phyloP scores from a whole-genome alignment of 75 land plant genomes.

The Ceratopteris richardii region DNA sequence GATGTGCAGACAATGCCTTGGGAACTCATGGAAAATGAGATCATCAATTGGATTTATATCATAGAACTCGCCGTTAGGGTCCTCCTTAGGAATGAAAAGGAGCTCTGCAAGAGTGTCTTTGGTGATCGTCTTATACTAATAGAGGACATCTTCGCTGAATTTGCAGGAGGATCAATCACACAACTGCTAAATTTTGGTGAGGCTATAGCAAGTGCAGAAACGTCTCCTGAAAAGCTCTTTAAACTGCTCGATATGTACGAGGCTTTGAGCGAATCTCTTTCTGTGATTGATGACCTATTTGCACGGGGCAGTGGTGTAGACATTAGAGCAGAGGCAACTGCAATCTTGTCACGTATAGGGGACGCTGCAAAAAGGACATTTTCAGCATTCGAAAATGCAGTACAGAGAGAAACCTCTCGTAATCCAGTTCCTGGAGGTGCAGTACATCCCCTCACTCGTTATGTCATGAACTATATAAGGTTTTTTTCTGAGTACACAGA shows the following conservation, averaged over 20 bases:
- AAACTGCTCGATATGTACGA: conserved; percentile 71
- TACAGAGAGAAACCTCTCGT: conserved; percentile 40
- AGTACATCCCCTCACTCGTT: conserved; percentile 74
- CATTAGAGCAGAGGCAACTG: conserved; percentile 30
- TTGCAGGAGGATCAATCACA: conserved; percentile 37
- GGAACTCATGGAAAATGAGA: conserved; percentile 50
- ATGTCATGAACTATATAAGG: conserved; percentile 70
- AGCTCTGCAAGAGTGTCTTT: conserved; percentile 60
- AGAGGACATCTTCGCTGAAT: conserved; percentile 51
- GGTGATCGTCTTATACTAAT: conserved; percentile 22
- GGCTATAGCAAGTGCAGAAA: conserved; percentile 42
- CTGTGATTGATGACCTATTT: conserved; percentile 48
- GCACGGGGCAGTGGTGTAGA: conserved; percentile 28
- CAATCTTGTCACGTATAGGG: conserved; percentile 30
- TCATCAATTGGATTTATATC: conserved; percentile 54
- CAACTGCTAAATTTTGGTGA: conserved; percentile 65
- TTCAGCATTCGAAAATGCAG: conserved; percentile 58
- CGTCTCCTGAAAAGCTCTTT: conserved; percentile 68
- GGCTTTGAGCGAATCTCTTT: conserved; percentile 45
- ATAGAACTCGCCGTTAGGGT: conserved; percentile 35
- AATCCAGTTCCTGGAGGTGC: conserved; percentile 46
- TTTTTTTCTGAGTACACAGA: conserved; percentile 47
- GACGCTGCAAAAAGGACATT: conserved; percentile 58
- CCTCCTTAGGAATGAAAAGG: conserved; percentile 71
- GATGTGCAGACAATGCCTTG: conserved; percentile 46